Evolutionary conservation across 2,329 filamentous ascomycete genomes (phyloP).

Genomic region (Ascochyta koolunga): DNA sequence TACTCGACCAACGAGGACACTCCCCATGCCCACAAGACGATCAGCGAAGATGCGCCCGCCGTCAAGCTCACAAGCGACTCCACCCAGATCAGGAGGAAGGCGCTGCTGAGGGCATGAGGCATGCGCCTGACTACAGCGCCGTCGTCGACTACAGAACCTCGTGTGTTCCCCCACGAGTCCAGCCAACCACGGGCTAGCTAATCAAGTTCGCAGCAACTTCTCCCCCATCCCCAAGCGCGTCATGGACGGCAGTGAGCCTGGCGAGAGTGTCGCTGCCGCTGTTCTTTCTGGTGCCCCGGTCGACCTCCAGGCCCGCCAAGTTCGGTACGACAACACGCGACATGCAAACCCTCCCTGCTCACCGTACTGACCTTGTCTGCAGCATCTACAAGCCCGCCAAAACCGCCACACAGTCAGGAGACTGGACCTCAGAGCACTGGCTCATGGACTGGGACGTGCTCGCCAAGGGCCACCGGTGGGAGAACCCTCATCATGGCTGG

Average conservation of each 20-base stretch:
- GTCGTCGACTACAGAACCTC: constrained; percentile 88
- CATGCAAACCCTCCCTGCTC: neutral
- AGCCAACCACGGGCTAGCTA: constrained; percentile 21
- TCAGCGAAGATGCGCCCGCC: constrained; percentile 46
- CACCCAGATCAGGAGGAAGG: constrained; percentile 59
- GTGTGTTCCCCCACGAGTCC: constrained; percentile 59
- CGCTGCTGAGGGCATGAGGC: constrained; percentile 60
- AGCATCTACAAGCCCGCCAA: constrained; percentile 94
- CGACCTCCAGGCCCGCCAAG: constrained; percentile 90
- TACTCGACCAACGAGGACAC: constrained; percentile 38
- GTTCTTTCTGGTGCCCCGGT: constrained; percentile 90
- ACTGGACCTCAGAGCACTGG: constrained; percentile 85
- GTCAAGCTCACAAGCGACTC: constrained; percentile 47
- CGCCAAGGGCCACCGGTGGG: constrained; percentile 92
- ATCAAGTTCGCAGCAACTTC: constrained; percentile 68
- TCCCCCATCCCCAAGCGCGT: constrained; percentile 88
- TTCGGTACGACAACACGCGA: constrained; percentile 68
- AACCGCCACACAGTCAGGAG: constrained; percentile 93
- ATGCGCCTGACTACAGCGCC: constrained; percentile 81
- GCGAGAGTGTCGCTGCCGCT: constrained; percentile 76
- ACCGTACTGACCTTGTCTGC: constrained; percentile 6
- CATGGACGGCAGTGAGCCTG: constrained; percentile 88
- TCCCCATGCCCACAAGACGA: constrained; percentile 39
- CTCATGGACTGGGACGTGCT: constrained; percentile 99
- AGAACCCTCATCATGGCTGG: constrained; percentile 98